A percentile compares a stretch with the other conserved stretches of the same genome.
These are phyloP conservation scores for Pyrus pyrifolia DNA, from an alignment of 306 rosid genomes.

Conservation along the genomic window DNA sequence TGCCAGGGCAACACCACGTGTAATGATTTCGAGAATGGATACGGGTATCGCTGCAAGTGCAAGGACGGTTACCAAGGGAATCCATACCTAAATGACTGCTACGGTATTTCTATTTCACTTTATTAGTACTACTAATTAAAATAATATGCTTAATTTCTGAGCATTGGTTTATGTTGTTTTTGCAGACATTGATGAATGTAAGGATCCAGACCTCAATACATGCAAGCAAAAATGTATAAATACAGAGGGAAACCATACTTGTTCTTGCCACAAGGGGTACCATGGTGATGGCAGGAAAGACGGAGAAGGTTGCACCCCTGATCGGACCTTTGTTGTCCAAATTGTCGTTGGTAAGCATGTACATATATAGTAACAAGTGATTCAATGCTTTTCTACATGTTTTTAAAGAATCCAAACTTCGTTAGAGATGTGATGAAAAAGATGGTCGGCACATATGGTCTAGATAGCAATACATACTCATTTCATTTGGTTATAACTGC, in stretches of 20 bases:
- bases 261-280: background rate
- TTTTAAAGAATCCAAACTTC: too few species aligned
- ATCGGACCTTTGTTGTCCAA: background rate
- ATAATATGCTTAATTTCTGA: background rate
- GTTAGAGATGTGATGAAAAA: too few species aligned
- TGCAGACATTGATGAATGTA: slow-evolving; percentile 14
- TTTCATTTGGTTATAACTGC: too few species aligned
- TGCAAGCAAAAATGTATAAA: slow-evolving; percentile 3
- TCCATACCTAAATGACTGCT: slow-evolving; percentile 37
- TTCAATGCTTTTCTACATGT: too few species aligned
- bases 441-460: too few species aligned
- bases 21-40: background rate
- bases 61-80: slow-evolving; percentile 27
- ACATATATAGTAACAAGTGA: background rate
- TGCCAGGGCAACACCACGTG: slow-evolving; percentile 1
- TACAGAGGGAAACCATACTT: background rate
- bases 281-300: background rate
- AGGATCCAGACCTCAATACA: background rate
- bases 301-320: slow-evolving; percentile 7
- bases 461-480: too few species aligned
- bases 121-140: too few species aligned
- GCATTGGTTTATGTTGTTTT: background rate
- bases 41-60: slow-evolving; percentile 36
- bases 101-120: slow-evolving; percentile 7
- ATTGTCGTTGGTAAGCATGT: background rate